These are phyloP conservation scores for Leavenworthia alabamica DNA, from an alignment of 345 rosid genomes.

Conservation along the genomic window DNA sequence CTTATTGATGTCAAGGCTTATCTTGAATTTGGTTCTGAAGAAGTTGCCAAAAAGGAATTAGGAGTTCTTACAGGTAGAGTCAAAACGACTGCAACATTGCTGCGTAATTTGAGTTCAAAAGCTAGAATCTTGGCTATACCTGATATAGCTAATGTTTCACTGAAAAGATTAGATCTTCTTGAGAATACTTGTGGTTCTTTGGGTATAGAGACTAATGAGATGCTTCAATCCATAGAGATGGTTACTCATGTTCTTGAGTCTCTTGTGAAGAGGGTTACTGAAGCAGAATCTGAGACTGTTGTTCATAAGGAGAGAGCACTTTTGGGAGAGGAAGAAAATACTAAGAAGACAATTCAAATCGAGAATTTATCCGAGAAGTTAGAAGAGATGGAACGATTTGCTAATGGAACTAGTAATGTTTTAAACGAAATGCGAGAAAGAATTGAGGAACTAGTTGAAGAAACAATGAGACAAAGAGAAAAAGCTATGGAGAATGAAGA, in stretches of 20 bases:
- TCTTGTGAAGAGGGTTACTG: slow-evolving; percentile 73
- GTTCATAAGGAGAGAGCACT: slow-evolving; percentile 74
- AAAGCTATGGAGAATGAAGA: slow-evolving; percentile 83
- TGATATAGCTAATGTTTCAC: slow-evolving; percentile 53
- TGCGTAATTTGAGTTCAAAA: slow-evolving; percentile 72
- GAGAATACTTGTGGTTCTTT: slow-evolving; percentile 36
- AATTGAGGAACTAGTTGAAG: slow-evolving; percentile 90
- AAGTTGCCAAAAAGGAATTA: slow-evolving; percentile 61
- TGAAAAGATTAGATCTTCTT: too few species aligned
- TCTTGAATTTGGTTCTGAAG: slow-evolving; percentile 50
- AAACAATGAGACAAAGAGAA: slow-evolving; percentile 75
- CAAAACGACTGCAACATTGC: slow-evolving; percentile 48
- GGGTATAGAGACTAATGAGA: slow-evolving; percentile 56
- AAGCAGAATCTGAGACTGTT: slow-evolving; percentile 83
- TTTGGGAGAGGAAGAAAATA: slow-evolving; percentile 70
- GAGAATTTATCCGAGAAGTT: slow-evolving; percentile 71
- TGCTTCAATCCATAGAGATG: slow-evolving; percentile 68
- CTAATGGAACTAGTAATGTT: slow-evolving; percentile 59
- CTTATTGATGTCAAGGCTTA: slow-evolving; percentile 55
- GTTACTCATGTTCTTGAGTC: slow-evolving; percentile 68
- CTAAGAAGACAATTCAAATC: slow-evolving; percentile 64
- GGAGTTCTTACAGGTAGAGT: slow-evolving; percentile 68
- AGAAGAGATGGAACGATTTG: slow-evolving; percentile 83
- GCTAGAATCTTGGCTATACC: slow-evolving; percentile 64
- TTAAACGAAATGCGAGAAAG: slow-evolving; percentile 74